Percentiles rank a stretch among this genome's conserved stretches.
Evolutionary conservation across 2,329 filamentous ascomycete species (phyloP).

Genomic region (Fusarium albosuccineum): DNA sequence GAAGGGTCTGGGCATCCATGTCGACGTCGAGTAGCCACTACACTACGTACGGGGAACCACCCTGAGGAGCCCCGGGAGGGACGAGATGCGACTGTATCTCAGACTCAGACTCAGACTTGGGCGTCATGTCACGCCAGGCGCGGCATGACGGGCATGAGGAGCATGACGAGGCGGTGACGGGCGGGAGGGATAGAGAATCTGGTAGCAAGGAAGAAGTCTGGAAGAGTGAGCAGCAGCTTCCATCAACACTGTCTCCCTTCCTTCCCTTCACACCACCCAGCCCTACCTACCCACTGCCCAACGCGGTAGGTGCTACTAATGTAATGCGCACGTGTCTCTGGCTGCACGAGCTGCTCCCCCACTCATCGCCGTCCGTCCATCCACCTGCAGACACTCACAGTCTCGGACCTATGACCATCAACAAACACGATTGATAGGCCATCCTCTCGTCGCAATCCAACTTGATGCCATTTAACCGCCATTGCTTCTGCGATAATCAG

Average conservation of each 20-base stretch:
- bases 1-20: constrained; percentile 25
- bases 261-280: constrained; percentile 6
- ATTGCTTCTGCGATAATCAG: not conserved
- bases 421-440: too few relatives aligned
- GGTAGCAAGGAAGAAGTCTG: too few relatives aligned
- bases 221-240: too few relatives aligned
- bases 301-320: constrained; percentile 39
- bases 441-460: too few relatives aligned
- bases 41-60: constrained; percentile 35
- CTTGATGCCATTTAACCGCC: not conserved
- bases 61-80: constrained; percentile 38
- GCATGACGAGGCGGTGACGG: not conserved
- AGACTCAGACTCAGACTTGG: not conserved
- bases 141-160: too few relatives aligned
- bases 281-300: constrained; percentile 20
- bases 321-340: constrained; percentile 40
- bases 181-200: too few relatives aligned
- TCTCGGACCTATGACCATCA: not conserved
- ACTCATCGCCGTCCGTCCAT: constrained; percentile 14
- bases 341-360: constrained; percentile 9
- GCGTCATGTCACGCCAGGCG: constrained; percentile 28
- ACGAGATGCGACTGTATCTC: constrained; percentile 27
- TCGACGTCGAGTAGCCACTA: constrained; percentile 20
- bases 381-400: not conserved
- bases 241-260: not conserved